Percentiles rank a stretch among this genome's conserved stretches.
phyloP scores from a whole-genome alignment of 1,284 basidiomycete genomes.

The Ustilago cynodontis region DNA sequence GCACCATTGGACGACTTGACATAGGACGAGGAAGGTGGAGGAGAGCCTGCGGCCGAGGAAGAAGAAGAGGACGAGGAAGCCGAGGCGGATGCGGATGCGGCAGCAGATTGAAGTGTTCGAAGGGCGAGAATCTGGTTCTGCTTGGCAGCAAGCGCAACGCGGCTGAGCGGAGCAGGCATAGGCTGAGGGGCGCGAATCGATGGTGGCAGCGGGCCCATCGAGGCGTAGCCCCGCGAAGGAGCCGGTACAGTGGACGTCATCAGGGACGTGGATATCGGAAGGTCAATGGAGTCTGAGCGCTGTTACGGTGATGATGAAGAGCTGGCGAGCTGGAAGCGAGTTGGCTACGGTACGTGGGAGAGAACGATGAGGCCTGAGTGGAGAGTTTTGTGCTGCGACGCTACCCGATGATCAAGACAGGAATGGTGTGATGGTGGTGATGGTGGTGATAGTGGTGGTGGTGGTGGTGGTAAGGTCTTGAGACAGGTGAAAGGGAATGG shows the following conservation, averaged over 20 bases:
- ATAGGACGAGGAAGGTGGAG: slow-evolving; percentile 34
- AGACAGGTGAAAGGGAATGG: not conserved
- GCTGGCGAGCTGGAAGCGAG: not conserved
- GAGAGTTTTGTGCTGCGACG: not conserved
- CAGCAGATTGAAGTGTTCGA: slow-evolving; percentile 48
- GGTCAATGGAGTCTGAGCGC: not conserved
- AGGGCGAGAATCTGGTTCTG: slow-evolving; percentile 53
- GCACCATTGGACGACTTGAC: slow-evolving; percentile 17
- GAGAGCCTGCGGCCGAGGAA: slow-evolving; percentile 37
- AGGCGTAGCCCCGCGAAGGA: slow-evolving; percentile 27
- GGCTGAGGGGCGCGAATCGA: slow-evolving; percentile 37
- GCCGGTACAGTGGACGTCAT: slow-evolving; percentile 42
- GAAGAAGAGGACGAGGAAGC: slow-evolving; percentile 38
- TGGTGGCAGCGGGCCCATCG: slow-evolving; percentile 17
- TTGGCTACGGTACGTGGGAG: not conserved
- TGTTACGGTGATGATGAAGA: not conserved
- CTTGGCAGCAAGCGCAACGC: slow-evolving; percentile 44
- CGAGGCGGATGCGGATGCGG: slow-evolving; percentile 25
- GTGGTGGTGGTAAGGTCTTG: slow-evolving; percentile 1
- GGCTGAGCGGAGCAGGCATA: slow-evolving; percentile 49
- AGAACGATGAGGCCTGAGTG: not conserved
- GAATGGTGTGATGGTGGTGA: not conserved
- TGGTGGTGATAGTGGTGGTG: not conserved
- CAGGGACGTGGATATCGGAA: not conserved
- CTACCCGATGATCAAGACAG: too few species aligned